These are phyloP conservation scores for Echites panduratus DNA, from an alignment of 257 asterid species.

Conservation along the genomic window DNA sequence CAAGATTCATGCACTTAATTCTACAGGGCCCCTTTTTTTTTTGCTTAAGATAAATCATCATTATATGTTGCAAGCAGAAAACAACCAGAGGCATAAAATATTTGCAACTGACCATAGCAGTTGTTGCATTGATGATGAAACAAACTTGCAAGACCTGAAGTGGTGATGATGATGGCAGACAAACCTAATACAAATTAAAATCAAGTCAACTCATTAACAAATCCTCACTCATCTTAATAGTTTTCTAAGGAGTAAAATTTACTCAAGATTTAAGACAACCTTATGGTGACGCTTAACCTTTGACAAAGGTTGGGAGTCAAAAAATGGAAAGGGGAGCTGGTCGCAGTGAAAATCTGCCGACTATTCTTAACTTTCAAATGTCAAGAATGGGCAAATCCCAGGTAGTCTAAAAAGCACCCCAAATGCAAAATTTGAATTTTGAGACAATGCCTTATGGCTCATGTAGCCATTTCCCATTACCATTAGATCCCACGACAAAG, in stretches of 20 bases:
- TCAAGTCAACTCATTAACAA: not conserved
- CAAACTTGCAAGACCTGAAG: not conserved
- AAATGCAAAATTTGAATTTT: not conserved
- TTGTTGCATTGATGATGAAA: not conserved
- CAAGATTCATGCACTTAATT: not conserved
- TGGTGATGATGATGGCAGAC: not conserved
- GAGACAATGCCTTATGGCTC: not conserved
- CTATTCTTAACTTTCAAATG: not conserved
- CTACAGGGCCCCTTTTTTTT: not conserved
- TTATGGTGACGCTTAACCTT: no score
- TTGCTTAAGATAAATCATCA: not conserved
- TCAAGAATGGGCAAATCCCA: not conserved
- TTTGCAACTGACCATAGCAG: not conserved
- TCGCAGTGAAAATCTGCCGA: not conserved
- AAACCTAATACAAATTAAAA: slow-evolving; percentile 2
- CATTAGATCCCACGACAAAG: not conserved
- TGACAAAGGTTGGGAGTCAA: not conserved
- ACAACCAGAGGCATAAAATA: not conserved
- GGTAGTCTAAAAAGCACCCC: not conserved
- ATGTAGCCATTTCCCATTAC: not conserved
- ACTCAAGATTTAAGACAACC: slow-evolving; percentile 5
- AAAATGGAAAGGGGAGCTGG: not conserved
- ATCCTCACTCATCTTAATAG: not conserved
- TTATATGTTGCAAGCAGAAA: not conserved
- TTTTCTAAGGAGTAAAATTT: not conserved